Evolutionary conservation across 2,329 filamentous ascomycete species (phyloP), one percentile per base, ranked within the genome.

Genomic region (Elsinoe batatas): DNA sequence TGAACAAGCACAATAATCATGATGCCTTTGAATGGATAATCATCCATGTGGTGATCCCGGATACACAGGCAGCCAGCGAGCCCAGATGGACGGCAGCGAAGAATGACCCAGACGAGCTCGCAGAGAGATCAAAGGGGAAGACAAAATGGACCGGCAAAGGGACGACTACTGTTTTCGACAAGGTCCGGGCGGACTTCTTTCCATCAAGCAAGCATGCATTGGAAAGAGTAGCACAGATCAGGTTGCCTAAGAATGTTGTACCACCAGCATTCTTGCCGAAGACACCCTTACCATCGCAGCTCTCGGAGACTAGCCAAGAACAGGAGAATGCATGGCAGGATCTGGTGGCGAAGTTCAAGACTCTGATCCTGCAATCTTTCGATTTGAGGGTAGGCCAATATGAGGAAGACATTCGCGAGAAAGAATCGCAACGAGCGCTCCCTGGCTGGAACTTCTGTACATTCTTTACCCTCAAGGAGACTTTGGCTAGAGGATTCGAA

Each of bases 371-470:
- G 22, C 81, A 82, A 5, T 95, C 91, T 1, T 98, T 98, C 67
- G 91, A 97, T 71, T 78, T 84, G 62, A 82, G 93, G 7, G 93
- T 98, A 1, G 83, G 81, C 17, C 91, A 97, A 64, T 98, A 98
- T 68, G 93, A 98, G 69, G 91, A 96, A 58, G 93, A 98, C 63
- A 95, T 98, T 62, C 87, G 88, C 60, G 93, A 96, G 69, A 93
- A 91, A 65, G 91, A 97, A 63, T 81, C 85, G 0, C 91, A 97
- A 68, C 80, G 91, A 46, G 84, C 77, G 33, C 73, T 98, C 15
- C 93, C 93, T 0, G 93, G 93, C 0, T 98, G 93, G 93, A 98
- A 98, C 66, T 98, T 98, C 67, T 97, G 93, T 71, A 98, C 93
- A 0, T 98, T 98, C 68, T 98, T 98, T 68, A 91, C 98, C 13